These are phyloP conservation scores for Atkinsonella hypoxylon DNA, from an alignment of 2,329 filamentous ascomycete genomes.

Conservation along the genomic window DNA sequence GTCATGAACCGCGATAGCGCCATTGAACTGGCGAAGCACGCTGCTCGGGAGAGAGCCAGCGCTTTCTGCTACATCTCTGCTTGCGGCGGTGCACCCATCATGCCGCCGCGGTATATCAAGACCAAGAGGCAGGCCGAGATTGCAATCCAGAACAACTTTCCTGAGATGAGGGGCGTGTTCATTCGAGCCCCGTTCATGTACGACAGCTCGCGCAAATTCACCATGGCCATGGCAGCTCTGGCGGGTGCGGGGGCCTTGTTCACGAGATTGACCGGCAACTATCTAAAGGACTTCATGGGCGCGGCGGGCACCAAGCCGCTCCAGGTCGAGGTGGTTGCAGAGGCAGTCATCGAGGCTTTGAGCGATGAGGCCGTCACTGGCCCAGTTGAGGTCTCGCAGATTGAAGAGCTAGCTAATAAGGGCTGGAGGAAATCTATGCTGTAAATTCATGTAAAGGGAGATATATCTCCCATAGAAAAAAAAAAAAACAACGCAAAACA, in stretches of 20 bases:
- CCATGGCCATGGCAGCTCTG: constrained; percentile 70
- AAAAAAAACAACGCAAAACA: constrained; percentile 5
- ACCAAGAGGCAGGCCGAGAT: constrained; percentile 88
- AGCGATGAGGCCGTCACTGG: constrained; percentile 62
- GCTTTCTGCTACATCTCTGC: constrained; percentile 86
- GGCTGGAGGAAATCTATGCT: constrained; percentile 89
- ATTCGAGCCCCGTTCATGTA: constrained; percentile 82
- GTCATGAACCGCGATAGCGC: constrained; percentile 92
- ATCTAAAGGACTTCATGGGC: constrained; percentile 66
- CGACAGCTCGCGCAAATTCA: constrained; percentile 69
- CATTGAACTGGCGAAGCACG: constrained; percentile 69
- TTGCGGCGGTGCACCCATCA: constrained; percentile 69
- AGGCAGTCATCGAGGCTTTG: constrained; percentile 81
- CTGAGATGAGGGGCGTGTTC: constrained; percentile 67
- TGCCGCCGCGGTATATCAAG: constrained; percentile 75
- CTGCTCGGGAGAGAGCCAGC: constrained; percentile 48
- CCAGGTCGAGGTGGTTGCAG: constrained; percentile 75
- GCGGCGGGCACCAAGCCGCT: constrained; percentile 75
- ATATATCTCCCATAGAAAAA: background rate
- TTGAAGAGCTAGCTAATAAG: constrained; percentile 69
- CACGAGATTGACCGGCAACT: constrained; percentile 65
- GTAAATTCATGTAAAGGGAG: constrained; percentile 39
- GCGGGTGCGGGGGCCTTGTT: constrained; percentile 63
- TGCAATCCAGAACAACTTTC: constrained; percentile 60
- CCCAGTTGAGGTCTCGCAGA: constrained; percentile 63